Conservation (phyloP, 805 yeast species). For the Starmerella etchellsii region DNA sequence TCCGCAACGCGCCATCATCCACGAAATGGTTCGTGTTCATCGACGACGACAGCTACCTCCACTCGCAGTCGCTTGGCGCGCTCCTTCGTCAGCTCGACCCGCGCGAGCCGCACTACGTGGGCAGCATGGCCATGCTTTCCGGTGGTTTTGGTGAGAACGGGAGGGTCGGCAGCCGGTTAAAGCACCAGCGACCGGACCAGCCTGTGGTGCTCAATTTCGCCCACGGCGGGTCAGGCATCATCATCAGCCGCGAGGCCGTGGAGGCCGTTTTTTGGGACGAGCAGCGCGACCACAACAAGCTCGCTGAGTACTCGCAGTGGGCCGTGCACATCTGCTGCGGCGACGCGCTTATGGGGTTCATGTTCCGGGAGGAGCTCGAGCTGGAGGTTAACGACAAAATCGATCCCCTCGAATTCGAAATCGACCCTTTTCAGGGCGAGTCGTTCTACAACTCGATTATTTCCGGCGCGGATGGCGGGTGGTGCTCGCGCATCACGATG, state of each 20-base stretch:
- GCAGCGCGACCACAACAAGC: conserved; percentile 16
- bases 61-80: conserved; percentile 21
- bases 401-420: conserved; percentile 3
- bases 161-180: conserved; percentile 2
- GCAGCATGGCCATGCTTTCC: conserved; percentile 14
- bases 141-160: conserved; percentile 8
- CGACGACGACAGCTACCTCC: conserved; percentile 29
- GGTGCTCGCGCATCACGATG: conserved; percentile 27
- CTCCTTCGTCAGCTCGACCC: conserved; percentile 23
- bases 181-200: neutral
- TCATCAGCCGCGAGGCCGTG: conserved; percentile 26
- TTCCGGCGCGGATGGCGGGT: conserved; percentile 12
- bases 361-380: conserved; percentile 22
- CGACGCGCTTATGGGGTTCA: conserved; percentile 26
- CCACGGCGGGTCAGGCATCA: conserved; percentile 31
- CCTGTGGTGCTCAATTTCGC: conserved; percentile 24
- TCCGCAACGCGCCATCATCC: conserved; percentile 21
- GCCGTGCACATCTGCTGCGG: conserved; percentile 27
- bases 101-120: conserved; percentile 24
- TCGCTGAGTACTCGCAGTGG: conserved; percentile 17
- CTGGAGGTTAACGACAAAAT: conserved; percentile 9
- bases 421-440: conserved; percentile 27
- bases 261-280: conserved; percentile 23
- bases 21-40: conserved; percentile 29
- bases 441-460: conserved; percentile 19